Percentiles rank a stretch among this genome's conserved stretches.
phyloP scores from a whole-genome alignment of 2,329 filamentous ascomycete species.

The Pseudogymnoascus sp. region DNA sequence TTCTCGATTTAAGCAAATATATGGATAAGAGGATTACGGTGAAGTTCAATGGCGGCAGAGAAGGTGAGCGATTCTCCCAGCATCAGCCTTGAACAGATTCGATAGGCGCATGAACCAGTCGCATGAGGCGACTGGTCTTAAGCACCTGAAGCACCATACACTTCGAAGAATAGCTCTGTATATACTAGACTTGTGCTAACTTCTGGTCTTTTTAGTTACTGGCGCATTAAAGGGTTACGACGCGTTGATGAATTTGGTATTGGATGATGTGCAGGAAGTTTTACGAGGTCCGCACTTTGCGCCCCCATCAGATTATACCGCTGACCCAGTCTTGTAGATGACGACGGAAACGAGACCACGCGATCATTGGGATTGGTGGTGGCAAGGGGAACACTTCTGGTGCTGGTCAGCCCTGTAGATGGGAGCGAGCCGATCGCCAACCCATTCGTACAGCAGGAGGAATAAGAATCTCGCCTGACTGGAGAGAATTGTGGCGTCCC shows the following conservation, averaged over 20 bases:
- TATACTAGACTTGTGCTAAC: slow-evolving; percentile 1
- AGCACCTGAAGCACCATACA: not conserved
- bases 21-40: slow-evolving; percentile 94
- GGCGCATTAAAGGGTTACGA: slow-evolving; percentile 93
- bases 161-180: not conserved
- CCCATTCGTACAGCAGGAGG: slow-evolving; percentile 72
- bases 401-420: slow-evolving; percentile 85
- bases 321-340: slow-evolving; percentile 50
- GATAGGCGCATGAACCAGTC: not conserved
- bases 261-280: slow-evolving; percentile 87
- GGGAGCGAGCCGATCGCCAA: slow-evolving; percentile 95
- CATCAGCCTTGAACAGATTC: not conserved
- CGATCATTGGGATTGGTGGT: slow-evolving; percentile 68
- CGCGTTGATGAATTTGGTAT: slow-evolving; percentile 93
- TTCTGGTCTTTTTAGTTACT: slow-evolving; percentile 51
- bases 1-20: slow-evolving; percentile 89
- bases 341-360: slow-evolving; percentile 76
- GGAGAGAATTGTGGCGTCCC: not conserved
- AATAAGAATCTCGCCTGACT: slow-evolving; percentile 35
- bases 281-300: slow-evolving; percentile 59
- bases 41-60: slow-evolving; percentile 91
- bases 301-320: slow-evolving; percentile 7
- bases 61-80: slow-evolving; percentile 50
- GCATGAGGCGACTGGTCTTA: not conserved
- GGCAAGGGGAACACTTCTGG: slow-evolving; percentile 83